These are phyloP conservation scores for Emericellopsis terricola DNA, from an alignment of 495 filamentous ascomycete species.

Conservation along the genomic window DNA sequence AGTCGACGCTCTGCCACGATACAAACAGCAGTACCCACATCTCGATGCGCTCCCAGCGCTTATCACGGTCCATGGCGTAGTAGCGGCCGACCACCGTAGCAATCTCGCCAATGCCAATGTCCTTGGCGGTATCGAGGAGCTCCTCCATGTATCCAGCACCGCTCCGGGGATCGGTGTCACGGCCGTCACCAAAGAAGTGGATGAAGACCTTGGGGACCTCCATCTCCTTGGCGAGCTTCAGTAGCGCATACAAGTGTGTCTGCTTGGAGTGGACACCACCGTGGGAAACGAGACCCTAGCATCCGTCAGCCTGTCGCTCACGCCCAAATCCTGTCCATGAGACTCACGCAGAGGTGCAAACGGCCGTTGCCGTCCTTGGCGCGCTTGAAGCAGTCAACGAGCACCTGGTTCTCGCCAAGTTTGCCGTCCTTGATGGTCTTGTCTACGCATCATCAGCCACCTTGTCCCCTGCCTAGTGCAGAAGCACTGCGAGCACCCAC, in stretches of 20 bases:
- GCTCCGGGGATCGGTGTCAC: constrained; percentile 94
- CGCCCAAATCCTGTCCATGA: too few species aligned
- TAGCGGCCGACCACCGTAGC: constrained; percentile 93
- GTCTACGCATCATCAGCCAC: too few species aligned
- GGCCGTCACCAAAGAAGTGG: constrained; percentile 97
- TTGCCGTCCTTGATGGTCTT: constrained; percentile 81
- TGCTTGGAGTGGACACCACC: constrained; percentile 96
- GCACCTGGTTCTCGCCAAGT: constrained; percentile 56
- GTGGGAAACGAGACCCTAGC: constrained; percentile 70
- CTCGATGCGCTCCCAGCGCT: constrained; percentile 93
- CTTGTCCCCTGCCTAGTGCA: too few species aligned
- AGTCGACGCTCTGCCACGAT: too few species aligned
- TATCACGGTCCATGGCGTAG: constrained; percentile 98
- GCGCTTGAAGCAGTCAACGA: constrained; percentile 57
- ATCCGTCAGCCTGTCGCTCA: too few species aligned
- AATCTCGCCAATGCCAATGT: constrained; percentile 71
- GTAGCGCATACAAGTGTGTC: constrained; percentile 70
- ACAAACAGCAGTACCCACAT: constrained; percentile 23
- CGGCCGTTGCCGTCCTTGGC: constrained; percentile 81
- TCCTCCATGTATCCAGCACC: constrained; percentile 71
- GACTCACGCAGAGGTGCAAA: constrained; percentile 49
- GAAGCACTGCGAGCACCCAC: too few species aligned
- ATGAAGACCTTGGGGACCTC: constrained; percentile 83
- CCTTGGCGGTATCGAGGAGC: constrained; percentile 56
- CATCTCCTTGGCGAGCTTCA: constrained; percentile 75